Conservation (phyloP, 208 protist genomes). For the Leishmania martiniquensis region DNA sequence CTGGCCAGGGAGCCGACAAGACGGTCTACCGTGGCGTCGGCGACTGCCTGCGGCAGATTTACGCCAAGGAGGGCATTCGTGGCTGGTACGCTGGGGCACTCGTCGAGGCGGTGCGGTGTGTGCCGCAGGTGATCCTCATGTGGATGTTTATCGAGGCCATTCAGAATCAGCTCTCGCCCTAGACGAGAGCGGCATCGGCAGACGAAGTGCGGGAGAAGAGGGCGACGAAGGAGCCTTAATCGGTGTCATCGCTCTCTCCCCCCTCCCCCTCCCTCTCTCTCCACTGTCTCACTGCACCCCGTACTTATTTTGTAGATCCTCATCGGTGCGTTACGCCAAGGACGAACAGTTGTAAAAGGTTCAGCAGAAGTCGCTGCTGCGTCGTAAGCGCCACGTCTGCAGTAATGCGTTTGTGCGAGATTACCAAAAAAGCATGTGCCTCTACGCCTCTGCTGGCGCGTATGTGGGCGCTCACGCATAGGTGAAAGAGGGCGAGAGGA, state of each 20-base stretch:
- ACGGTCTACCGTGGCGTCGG: constrained; percentile 68
- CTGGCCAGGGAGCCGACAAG: constrained; percentile 64
- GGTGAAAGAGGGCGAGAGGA: too few species aligned
- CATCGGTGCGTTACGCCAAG: too few species aligned
- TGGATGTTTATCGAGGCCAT: constrained; percentile 90
- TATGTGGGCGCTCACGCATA: too few species aligned
- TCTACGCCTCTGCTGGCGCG: too few species aligned
- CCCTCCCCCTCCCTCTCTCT: neutral
- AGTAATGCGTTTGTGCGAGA: too few species aligned
- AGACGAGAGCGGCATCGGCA: constrained; percentile 1
- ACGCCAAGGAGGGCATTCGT: constrained; percentile 68
- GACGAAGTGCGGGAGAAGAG: neutral
- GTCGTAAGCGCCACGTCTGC: too few species aligned
- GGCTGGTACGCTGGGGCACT: constrained; percentile 76
- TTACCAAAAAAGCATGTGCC: too few species aligned
- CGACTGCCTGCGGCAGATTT: constrained; percentile 71
- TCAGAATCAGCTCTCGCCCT: constrained; percentile 53
- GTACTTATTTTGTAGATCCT: too few species aligned
- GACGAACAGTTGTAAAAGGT: too few species aligned
- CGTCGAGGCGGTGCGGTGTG: constrained; percentile 81
- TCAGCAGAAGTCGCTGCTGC: too few species aligned
- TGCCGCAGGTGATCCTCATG: constrained; percentile 91
- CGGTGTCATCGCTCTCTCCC: neutral
- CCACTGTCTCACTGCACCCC: neutral
- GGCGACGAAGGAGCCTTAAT: neutral